Evolutionary conservation across 768 basidiomycete species (phyloP).

Genomic region (Antrodiella citrinella): DNA sequence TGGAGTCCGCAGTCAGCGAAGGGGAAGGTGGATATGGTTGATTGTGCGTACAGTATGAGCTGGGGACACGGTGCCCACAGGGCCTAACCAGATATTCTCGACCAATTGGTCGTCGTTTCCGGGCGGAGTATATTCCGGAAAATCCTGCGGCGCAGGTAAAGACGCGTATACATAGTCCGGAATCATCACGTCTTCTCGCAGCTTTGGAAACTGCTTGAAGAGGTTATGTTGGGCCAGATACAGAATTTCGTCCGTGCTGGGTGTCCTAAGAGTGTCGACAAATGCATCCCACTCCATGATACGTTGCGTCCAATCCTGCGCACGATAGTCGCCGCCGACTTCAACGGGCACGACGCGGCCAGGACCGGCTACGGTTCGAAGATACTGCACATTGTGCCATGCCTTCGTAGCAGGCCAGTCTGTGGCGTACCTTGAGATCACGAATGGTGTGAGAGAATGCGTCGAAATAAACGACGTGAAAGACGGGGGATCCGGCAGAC

Average conservation of each 20-base stretch:
- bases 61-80: constrained; percentile 70
- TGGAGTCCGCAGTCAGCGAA: constrained; percentile 29
- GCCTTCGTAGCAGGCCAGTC: constrained; percentile 76
- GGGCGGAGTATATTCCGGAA: constrained; percentile 54
- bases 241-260: constrained; percentile 27
- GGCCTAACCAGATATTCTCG: constrained; percentile 80
- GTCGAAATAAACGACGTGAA: constrained; percentile 37
- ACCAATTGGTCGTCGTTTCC: constrained; percentile 55
- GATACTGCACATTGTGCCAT: constrained; percentile 68
- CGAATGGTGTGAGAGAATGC: constrained; percentile 53
- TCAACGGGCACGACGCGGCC: constrained; percentile 89
- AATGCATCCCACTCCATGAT: constrained; percentile 77
- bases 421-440: constrained; percentile 51
- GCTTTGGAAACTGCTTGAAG: constrained; percentile 71
- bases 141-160: constrained; percentile 34
- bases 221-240: constrained; percentile 94
- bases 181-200: constrained; percentile 67
- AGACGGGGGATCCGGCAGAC: constrained; percentile 44
- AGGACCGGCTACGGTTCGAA: constrained; percentile 62
- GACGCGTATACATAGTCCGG: constrained; percentile 85
- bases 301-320: constrained; percentile 71
- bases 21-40: too few relatives aligned
- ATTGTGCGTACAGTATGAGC: constrained; percentile 70
- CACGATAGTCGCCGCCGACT: constrained; percentile 77
- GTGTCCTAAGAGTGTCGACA: constrained; percentile 27